Percentiles rank a stretch among this genome's conserved stretches.
These are phyloP conservation scores for Aspergillus proliferans DNA, from an alignment of 2,329 filamentous ascomycete genomes.

Conservation along the genomic window DNA sequence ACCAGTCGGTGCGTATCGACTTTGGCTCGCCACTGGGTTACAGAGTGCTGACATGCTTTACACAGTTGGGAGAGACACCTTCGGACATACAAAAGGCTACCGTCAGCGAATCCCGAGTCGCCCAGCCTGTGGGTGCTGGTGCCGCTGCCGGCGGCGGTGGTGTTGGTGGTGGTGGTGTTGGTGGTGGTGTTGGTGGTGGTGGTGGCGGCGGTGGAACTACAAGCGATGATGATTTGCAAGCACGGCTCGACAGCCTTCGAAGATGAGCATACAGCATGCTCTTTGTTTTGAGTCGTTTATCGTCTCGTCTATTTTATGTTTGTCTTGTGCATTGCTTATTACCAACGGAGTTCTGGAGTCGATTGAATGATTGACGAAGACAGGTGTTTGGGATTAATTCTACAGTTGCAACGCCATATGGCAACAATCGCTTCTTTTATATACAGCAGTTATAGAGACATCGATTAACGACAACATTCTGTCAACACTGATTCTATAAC, in stretches of 20 bases:
- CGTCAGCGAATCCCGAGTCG: conserved; percentile 69
- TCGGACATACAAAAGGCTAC: conserved; percentile 69
- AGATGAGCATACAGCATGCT: conserved; percentile 33
- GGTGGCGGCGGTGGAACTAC: conserved; percentile 39
- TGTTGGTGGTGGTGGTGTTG: conserved; percentile 25
- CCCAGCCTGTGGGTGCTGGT: conserved; percentile 66
- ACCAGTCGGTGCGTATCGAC: conserved; percentile 66
- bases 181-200: conserved; percentile 21
- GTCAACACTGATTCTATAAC: too few relatives aligned
- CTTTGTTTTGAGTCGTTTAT: background rate
- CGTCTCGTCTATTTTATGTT: background rate
- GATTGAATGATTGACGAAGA: background rate
- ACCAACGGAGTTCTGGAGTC: background rate
- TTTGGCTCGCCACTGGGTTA: background rate
- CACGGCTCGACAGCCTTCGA: conserved; percentile 80
- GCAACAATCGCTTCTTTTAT: too few relatives aligned
- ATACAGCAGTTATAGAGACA: too few relatives aligned
- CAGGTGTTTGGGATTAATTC: background rate
- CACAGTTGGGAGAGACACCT: conserved; percentile 84
- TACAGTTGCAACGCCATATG: too few relatives aligned
- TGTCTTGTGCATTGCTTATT: background rate
- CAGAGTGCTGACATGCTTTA: conserved; percentile 14
- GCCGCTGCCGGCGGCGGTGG: conserved; percentile 33
- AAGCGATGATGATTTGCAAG: conserved; percentile 85
- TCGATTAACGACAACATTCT: too few relatives aligned